Conservation (phyloP, 1,284 basidiomycete species). For the Meripilus lineatus region DNA sequence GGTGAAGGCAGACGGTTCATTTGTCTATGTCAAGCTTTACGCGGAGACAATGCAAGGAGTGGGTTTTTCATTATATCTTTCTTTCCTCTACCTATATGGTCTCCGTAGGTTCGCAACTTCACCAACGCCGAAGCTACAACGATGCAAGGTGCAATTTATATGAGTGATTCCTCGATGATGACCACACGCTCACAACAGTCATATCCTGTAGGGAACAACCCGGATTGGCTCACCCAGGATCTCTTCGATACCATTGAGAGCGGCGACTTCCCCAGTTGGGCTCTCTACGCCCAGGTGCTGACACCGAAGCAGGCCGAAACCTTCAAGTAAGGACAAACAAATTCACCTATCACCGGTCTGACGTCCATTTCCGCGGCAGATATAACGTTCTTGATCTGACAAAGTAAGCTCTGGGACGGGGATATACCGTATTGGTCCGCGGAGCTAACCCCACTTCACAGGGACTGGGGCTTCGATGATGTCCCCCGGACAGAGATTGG, state of each 20-base stretch:
- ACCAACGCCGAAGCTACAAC: constrained; percentile 12
- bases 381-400: constrained; percentile 83
- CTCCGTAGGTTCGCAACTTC: constrained; percentile 14
- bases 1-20: constrained; percentile 78
- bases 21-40: constrained; percentile 82
- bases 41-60: constrained; percentile 19
- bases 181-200: not conserved
- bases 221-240: constrained; percentile 75
- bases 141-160: constrained; percentile 6
- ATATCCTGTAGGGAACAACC: constrained; percentile 32
- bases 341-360: not conserved
- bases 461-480: constrained; percentile 29
- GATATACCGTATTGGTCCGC: too few species aligned
- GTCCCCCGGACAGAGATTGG: constrained; percentile 75
- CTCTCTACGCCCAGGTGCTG: constrained; percentile 81
- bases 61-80: not conserved
- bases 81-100: not conserved
- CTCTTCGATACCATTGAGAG: constrained; percentile 79
- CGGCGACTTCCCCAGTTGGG: constrained; percentile 76
- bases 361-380: not conserved
- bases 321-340: constrained; percentile 57
- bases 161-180: not conserved
- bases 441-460: not conserved
- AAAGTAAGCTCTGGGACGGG: constrained; percentile 45
- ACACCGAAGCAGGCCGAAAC: constrained; percentile 80